phyloP scores from a whole-genome alignment of 768 basidiomycete species.

The Ramaria sp. region DNA sequence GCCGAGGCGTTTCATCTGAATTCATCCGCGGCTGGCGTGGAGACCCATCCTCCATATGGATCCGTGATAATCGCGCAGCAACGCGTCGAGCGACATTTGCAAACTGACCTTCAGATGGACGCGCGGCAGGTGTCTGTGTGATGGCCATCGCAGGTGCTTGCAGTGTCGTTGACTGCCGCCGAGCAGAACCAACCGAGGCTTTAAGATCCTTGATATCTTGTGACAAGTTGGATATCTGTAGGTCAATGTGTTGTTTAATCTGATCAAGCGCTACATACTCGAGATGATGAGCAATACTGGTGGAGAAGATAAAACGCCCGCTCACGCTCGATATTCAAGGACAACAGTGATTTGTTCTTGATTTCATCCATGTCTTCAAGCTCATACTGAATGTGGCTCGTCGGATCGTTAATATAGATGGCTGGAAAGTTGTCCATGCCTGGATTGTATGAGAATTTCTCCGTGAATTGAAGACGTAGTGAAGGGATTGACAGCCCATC shows the following conservation, averaged over 20 bases:
- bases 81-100: constrained; percentile 47
- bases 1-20: constrained; percentile 17
- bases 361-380: constrained; percentile 92
- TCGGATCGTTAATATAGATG: constrained; percentile 89
- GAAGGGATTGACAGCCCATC: constrained; percentile 59
- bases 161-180: constrained; percentile 39
- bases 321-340: constrained; percentile 95
- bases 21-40: constrained; percentile 13
- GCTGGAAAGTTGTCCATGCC: constrained; percentile 90
- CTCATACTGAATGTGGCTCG: constrained; percentile 90
- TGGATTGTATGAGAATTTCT: constrained; percentile 89
- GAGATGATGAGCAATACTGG: constrained; percentile 6
- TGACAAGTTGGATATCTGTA: constrained; percentile 74
- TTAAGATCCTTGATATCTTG: constrained; percentile 88
- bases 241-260: constrained; percentile 96
- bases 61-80: constrained; percentile 45
- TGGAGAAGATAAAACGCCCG: constrained; percentile 15
- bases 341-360: constrained; percentile 76
- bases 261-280: constrained; percentile 75
- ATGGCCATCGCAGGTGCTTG: constrained; percentile 30
- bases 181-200: constrained; percentile 39
- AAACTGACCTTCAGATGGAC: constrained; percentile 71
- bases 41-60: constrained; percentile 26
- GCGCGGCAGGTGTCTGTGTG: constrained; percentile 39
- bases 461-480: constrained; percentile 81